These are phyloP conservation scores for Hypoxylon sp. DNA, from an alignment of 2,329 filamentous ascomycete species.

Conservation along the genomic window DNA sequence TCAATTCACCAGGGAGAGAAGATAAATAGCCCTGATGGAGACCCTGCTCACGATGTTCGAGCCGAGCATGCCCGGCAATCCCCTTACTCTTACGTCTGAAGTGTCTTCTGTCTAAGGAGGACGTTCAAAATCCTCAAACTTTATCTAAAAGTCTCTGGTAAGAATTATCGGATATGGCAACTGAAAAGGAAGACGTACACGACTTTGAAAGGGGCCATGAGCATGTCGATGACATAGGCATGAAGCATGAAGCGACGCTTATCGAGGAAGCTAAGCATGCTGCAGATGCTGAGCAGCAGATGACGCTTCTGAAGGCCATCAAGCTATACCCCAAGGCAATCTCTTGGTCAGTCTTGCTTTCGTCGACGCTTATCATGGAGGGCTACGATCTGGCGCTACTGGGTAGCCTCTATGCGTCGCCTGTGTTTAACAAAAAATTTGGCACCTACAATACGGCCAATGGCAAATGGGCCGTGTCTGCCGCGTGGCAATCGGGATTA, in stretches of 20 bases:
- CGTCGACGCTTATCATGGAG: slow-evolving; percentile 65
- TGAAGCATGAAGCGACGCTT: slow-evolving; percentile 38
- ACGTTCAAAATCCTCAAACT: not conserved
- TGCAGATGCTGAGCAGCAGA: slow-evolving; percentile 59
- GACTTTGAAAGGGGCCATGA: slow-evolving; percentile 24
- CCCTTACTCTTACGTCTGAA: slow-evolving; percentile 2
- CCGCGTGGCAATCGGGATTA: slow-evolving; percentile 71
- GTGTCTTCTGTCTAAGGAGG: not conserved
- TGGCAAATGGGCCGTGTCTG: slow-evolving; percentile 63
- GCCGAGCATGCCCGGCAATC: not conserved
- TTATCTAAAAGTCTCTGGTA: not conserved
- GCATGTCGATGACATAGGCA: slow-evolving; percentile 19
- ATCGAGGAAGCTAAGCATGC: slow-evolving; percentile 60
- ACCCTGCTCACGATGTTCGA: slow-evolving; percentile 3
- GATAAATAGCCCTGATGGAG: slow-evolving; percentile 37
- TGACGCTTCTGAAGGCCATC: slow-evolving; percentile 59
- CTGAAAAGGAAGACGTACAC: slow-evolving; percentile 13
- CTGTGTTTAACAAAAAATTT: slow-evolving; percentile 62
- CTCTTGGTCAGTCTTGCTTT: slow-evolving; percentile 63
- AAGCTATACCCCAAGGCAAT: slow-evolving; percentile 64
- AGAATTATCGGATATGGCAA: slow-evolving; percentile 25
- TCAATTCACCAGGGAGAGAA: slow-evolving; percentile 1
- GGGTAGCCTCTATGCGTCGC: slow-evolving; percentile 65
- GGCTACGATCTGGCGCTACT: slow-evolving; percentile 67
- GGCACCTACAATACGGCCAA: slow-evolving; percentile 56